Base-by-base conservation (phyloP, 192 early-diverging fungal species). In the Chytriomyces hyalinus region DNA sequence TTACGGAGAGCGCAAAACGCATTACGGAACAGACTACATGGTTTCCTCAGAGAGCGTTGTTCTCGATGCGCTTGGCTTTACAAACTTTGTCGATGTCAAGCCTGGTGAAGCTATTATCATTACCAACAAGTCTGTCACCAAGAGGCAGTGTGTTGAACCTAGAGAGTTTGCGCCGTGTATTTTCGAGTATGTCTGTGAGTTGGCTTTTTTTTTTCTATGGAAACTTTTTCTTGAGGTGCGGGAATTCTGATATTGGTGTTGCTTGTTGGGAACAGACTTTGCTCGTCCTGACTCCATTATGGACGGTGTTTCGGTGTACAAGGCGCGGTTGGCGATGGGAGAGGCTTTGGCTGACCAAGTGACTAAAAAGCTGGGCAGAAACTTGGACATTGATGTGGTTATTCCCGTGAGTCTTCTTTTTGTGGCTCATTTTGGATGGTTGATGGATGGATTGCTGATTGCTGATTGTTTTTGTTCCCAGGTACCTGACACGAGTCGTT, bases 231-330 rank as follows among this genome's bases (percentile, higher is more conserved):
- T 45, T 6, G 2, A 1, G n/a, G 17, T 61, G 48, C 26, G 71
- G 46, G n/a, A 49, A 43, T 36, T 4, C 36, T 36, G 36, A 36
- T 36, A 36, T 22, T 17, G 28, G 36, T 28, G 64, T 28, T 28
- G 36, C 36, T 36, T 36, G 36, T 36, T 36, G 20, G 17, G 7
- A 94, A n/a, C 28, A 79, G 78, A 99, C 88, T 99, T 98, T 92
- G 97, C 97, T 4, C 92, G 98, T 17, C 96, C 97, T 15, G 98
- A 99, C 85, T 96, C 94, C 36, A 96, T 98, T 71, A 97, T 99
- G 76, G 96, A 99, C 82, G 96, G 95, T 15, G 93, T 99, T 65
- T 98, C 97, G 6, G 98, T 99, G 24, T 99, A 99, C 91, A 96
- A 96, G 78, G 88, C 96, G 57, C 93, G 98, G 59, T 81, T 99